Base-by-base conservation (phyloP, 352 stramenopile genomes). In the Phytophthora nicotianae region DNA sequence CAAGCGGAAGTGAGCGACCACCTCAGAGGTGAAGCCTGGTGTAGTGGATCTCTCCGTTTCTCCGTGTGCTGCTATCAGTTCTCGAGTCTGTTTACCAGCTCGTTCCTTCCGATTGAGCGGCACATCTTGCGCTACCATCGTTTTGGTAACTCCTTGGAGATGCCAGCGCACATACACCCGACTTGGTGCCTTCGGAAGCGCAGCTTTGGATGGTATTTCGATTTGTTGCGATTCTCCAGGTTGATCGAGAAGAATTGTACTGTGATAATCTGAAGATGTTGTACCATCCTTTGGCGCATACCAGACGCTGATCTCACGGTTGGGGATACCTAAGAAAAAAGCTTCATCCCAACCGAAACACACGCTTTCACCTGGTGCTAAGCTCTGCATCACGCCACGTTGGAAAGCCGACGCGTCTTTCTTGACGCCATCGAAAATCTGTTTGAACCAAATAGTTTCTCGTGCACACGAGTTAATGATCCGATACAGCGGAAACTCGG, bases 321-420 rank as follows among this genome's bases (percentile, higher is more conserved):
- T 77, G 5, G 89, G 56, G 0, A 80, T 86, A 13, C 89, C 78
- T 35, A 91, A 58, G 59, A 87, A 92, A 57, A 81, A 95, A 0
- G 81, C 78, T 79, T 95, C 86, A 40, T 96, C 87, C 88, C 88
- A 96, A 0, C 88, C 87, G 66, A 96, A 95, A 46, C 78, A 93
- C 19, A 74, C 54, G 24, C 66, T 90, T 53, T 95, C 77, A 11
- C 76, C 79, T n/a, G 87, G 78, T n/a, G 86, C 69, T 0, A 95
- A 50, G 0, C 83, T 75, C 56, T 91, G 83, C 21, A 76, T 86
- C 3, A 92, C 80, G 7, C 83, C 83, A 37, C 83, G 86, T 65
- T 82, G 86, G 0, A 72, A 64, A 19, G 55, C 59, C 0, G 75
- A 62, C 47, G 65, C 65, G n/a, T 81, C 71, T 17, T 89, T 83